Evolutionary conservation across 2,329 filamentous ascomycete genomes (phyloP), one percentile per base, ranked within the genome.

Genomic region (Epichloe scottii): DNA sequence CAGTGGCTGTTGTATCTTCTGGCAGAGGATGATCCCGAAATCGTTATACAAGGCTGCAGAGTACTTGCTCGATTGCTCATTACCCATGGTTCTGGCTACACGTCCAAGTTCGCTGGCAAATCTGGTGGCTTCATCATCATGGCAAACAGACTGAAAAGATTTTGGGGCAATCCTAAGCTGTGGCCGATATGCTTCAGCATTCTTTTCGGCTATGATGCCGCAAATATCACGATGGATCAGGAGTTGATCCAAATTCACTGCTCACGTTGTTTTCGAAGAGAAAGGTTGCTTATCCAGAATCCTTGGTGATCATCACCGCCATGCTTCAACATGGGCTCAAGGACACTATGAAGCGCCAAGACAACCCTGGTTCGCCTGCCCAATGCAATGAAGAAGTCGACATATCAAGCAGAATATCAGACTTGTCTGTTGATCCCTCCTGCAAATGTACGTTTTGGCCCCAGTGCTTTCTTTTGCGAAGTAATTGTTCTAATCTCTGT

Each of bases 1-100:
- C 57, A 91, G 84, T 96, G 90, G 90, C 77, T 95, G 14, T 71
- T 98, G 14, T 95, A 96, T 66, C 78, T 98, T 14, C 76, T 97
- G 48, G 88, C 88, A 7, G 90, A 96, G 63, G 81, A 87, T 54
- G 87, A 97, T 53, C 77, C 87, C 5, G 85, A 89, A 57, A 84
- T 95, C 21, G 85, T 96, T 11, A 75, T 89, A 14, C 78, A 89
- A 48, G 88, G 87, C 14, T 79, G 82, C 57, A 90, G 86, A 61
- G 91, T 98, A 49, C 71, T 98, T 23, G 84, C 89, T 23, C 82
- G 89, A 38, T 76, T 96, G 3, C 73, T 98, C 5, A 81, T 91
- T n/a, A 76, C 84, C 0, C 89, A 95, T 60, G 91, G 91, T 4
- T 71, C 82, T 5, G 76, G 75, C 37, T 97, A 96, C 65, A 87